Evolutionary conservation across 2,329 filamentous ascomycete species (phyloP).

Genomic region (Pseudogymnoascus sp.): DNA sequence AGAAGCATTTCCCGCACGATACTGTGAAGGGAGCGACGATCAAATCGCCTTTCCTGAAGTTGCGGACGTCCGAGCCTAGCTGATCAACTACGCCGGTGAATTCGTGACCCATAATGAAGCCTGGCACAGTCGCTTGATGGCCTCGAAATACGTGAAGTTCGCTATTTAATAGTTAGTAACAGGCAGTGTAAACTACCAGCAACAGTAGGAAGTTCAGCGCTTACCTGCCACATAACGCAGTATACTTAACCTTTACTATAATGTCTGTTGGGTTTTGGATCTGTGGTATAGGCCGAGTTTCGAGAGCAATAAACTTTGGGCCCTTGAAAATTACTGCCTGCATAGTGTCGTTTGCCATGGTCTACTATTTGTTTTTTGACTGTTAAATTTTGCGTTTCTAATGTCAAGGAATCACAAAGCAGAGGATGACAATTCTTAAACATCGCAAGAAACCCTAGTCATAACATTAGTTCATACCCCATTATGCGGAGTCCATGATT

Average conservation of each 20-base stretch:
- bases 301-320: constrained; percentile 67
- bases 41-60: constrained; percentile 53
- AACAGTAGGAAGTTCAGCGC: neutral
- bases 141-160: constrained; percentile 81
- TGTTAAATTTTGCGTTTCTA: neutral
- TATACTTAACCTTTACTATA: constrained; percentile 73
- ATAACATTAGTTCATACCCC: constrained; percentile 11
- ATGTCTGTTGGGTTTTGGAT: constrained; percentile 65
- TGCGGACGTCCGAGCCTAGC: constrained; percentile 50
- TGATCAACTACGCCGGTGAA: constrained; percentile 70
- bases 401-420: neutral
- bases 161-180: constrained; percentile 35
- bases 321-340: constrained; percentile 76
- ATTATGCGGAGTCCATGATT: neutral
- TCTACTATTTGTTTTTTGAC: neutral
- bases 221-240: constrained; percentile 64
- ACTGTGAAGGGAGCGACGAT: constrained; percentile 46
- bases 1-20: constrained; percentile 43
- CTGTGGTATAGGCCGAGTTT: constrained; percentile 53
- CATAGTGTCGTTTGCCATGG: constrained; percentile 43
- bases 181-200: neutral
- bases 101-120: constrained; percentile 69
- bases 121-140: constrained; percentile 59
- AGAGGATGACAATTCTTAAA: neutral
- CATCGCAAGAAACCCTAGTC: neutral